phyloP scores from a whole-genome alignment of 306 rosid species.

The Malus asiatica region DNA sequence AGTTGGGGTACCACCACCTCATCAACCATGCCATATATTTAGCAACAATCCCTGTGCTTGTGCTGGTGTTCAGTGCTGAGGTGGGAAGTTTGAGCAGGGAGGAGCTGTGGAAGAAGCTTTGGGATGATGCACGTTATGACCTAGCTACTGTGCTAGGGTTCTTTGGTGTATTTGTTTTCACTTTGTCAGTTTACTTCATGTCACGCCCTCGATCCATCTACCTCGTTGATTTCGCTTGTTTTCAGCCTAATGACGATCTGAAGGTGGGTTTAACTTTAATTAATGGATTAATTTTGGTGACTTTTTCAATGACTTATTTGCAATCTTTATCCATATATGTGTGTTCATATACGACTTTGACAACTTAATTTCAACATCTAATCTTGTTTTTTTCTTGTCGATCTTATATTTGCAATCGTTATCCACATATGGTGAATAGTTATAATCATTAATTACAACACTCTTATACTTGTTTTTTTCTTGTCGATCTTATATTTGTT shows the following conservation, averaged over 20 bases:
- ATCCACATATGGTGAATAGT: too few relatives aligned
- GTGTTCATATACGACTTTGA: background rate
- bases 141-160: slow-evolving; percentile 74
- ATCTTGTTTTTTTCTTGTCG: background rate
- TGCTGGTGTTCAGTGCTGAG: slow-evolving; percentile 84
- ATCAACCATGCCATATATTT: slow-evolving; percentile 82
- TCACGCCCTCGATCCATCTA: slow-evolving; percentile 80
- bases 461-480: background rate
- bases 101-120: slow-evolving; percentile 76
- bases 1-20: slow-evolving; percentile 80
- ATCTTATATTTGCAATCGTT: background rate
- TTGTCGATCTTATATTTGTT: background rate
- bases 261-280: slow-evolving; percentile 36
- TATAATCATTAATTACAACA: background rate
- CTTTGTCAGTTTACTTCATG: slow-evolving; percentile 82
- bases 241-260: slow-evolving; percentile 55
- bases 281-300: background rate
- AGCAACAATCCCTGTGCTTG: slow-evolving; percentile 68
- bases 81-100: slow-evolving; percentile 72
- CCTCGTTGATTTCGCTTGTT: slow-evolving; percentile 80
- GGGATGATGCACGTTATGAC: slow-evolving; percentile 82
- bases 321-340: background rate
- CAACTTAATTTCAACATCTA: background rate
- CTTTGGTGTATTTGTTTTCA: slow-evolving; percentile 73
- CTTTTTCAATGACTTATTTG: background rate